Evolutionary conservation across 768 basidiomycete genomes (phyloP).

Genomic region (Naganishia kalamii): DNA sequence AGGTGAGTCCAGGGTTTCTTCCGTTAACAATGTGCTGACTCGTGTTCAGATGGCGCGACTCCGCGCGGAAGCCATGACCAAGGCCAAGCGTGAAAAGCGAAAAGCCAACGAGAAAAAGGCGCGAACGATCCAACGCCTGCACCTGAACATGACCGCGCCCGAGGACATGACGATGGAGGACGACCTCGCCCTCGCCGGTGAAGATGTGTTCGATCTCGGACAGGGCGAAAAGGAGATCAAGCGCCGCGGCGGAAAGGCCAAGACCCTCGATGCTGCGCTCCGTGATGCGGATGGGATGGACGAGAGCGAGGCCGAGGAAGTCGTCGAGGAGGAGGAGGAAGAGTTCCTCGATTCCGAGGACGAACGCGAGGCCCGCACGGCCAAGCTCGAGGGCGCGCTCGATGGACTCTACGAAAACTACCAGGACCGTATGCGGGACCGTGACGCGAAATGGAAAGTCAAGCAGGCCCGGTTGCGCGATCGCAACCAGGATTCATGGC

Average conservation of each 20-base stretch:
- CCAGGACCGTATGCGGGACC: constrained; percentile 67
- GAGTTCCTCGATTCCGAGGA: constrained; percentile 52
- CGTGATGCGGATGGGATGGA: constrained; percentile 49
- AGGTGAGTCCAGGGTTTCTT: constrained; percentile 53
- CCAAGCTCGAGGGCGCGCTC: constrained; percentile 70
- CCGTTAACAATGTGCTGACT: not conserved
- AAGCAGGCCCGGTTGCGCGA: constrained; percentile 68
- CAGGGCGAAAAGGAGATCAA: constrained; percentile 53
- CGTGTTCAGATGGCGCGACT: constrained; percentile 67
- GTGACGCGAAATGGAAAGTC: constrained; percentile 80
- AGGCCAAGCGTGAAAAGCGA: constrained; percentile 69
- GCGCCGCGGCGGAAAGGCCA: constrained; percentile 47
- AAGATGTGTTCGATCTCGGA: constrained; percentile 78
- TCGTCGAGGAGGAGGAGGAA: constrained; percentile 52
- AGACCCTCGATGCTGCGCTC: constrained; percentile 51
- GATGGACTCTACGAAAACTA: constrained; percentile 86
- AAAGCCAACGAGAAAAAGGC: constrained; percentile 80
- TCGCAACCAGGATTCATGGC: constrained; percentile 71
- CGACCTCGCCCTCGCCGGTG: constrained; percentile 62
- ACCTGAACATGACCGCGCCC: constrained; percentile 96
- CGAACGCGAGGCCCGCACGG: constrained; percentile 60
- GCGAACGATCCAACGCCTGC: constrained; percentile 86
- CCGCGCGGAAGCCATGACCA: constrained; percentile 64
- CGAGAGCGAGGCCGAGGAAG: constrained; percentile 47
- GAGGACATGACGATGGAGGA: constrained; percentile 76